Evolutionary conservation across 495 filamentous ascomycete genomes (phyloP), one percentile per base, ranked within the genome.

Genomic region (Hyaloscypha bicolor): DNA sequence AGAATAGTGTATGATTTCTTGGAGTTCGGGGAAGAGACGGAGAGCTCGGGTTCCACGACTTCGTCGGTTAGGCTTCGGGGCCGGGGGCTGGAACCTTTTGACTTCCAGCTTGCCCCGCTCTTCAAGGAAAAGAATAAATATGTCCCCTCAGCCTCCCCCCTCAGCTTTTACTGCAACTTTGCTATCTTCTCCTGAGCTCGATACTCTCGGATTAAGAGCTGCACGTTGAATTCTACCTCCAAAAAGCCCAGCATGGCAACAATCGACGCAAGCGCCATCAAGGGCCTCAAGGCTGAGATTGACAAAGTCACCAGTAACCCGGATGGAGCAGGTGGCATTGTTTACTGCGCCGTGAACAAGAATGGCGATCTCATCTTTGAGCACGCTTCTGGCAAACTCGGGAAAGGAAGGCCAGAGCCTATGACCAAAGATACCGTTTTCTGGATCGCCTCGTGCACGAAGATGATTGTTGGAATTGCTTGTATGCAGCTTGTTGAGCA

Each of bases 401-500:
- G 42, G 16, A 48, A 48, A 12, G 42, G 42, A 19, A 48, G 42
- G 16, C 42, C 9, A 48, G 42, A 48, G 16, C 42, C 42, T 4
- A 84, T 88, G 82, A 79, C 75, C 2, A 59, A 83, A 6, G 85
- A 87, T 22, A 83, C 64, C 16, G 68, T 85, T n/a, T 87, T 85
- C 70, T 88, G 81, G 84, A 84, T 88, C 21, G 83, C 84, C 42
- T 85, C 82, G 19, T 87, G 83, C 71, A 88, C 86, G 0, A 89
- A 88, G 68, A 72, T 86, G 74, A 70, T 87, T 6, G 74, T 74
- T 1, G 81, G 79, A 0, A 78, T 90, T 61, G 86, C 86, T 0
- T 83, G 78, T 64, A 88, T 89, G 87, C 87, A 90, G 69, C 78
- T 87, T 0, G 82, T 87, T 16, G 87, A 89, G 68, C 79, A 84